phyloP scores from a whole-genome alignment of 2,329 filamentous ascomycete species.

The Fusarium sp. region DNA sequence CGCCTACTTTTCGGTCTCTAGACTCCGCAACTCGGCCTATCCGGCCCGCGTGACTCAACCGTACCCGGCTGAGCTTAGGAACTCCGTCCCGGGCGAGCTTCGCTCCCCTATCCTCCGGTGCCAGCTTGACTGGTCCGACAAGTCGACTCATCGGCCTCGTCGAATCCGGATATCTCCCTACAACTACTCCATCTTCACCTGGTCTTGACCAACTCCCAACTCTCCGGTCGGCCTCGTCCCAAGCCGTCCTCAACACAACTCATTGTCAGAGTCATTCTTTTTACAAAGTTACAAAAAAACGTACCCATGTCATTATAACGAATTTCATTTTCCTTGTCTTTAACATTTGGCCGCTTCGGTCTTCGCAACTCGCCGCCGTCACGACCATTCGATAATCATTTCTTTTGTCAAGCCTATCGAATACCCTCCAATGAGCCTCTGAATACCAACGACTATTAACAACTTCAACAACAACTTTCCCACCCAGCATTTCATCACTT shows the following conservation, averaged over 20 bases:
- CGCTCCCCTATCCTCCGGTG: slow-evolving; percentile 51
- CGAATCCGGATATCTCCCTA: slow-evolving; percentile 43
- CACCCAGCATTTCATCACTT: slow-evolving; percentile 44
- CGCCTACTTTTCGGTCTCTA: slow-evolving; percentile 25
- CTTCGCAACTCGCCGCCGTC: slow-evolving; percentile 48
- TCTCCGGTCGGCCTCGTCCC: slow-evolving; percentile 51
- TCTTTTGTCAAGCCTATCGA: slow-evolving; percentile 56
- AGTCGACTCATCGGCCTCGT: slow-evolving; percentile 51
- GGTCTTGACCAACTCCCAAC: slow-evolving; percentile 23
- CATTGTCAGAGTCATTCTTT: slow-evolving; percentile 52
- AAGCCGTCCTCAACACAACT: slow-evolving; percentile 44
- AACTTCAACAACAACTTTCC: slow-evolving; percentile 45
- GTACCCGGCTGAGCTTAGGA: slow-evolving; percentile 44
- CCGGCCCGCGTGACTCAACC: slow-evolving; percentile 46
- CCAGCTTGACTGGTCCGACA: slow-evolving; percentile 51
- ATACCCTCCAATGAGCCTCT: slow-evolving; percentile 61
- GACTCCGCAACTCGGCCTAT: slow-evolving; percentile 36
- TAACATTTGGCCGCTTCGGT: slow-evolving; percentile 52
- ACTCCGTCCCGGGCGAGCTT: slow-evolving; percentile 50
- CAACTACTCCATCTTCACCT: slow-evolving; percentile 14
- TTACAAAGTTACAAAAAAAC: slow-evolving; percentile 49
- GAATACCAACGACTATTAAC: slow-evolving; percentile 55
- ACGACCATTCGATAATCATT: slow-evolving; percentile 56
- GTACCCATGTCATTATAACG: slow-evolving; percentile 64
- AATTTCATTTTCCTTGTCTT: slow-evolving; percentile 55